Base-by-base conservation (phyloP, 1,139 yeast genomes). In the Suhomyces maxii region DNA sequence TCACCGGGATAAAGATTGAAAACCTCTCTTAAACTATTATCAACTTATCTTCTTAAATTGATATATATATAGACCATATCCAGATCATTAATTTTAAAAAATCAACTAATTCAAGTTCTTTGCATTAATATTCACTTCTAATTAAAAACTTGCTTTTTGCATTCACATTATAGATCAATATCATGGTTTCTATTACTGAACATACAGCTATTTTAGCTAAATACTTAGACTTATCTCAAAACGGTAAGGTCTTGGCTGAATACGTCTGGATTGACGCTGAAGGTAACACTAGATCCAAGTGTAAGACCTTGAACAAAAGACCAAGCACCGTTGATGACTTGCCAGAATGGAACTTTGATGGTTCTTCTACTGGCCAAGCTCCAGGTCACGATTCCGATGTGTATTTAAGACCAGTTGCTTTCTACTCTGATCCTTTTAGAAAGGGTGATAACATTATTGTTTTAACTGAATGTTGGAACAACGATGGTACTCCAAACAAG, bases 321-420 rank as follows among this genome's bases (percentile, higher is more conserved):
- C 89, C 95, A 49, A 64, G 81, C 41, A 76, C 86, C 38, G 78
- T 89, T 47, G 95, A 88, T 54, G 96, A 93, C 64, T 80, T 93
- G 59, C 97, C 98, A 58, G 97, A 91, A 73, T 93, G 99, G 99
- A 93, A 93, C 82, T 93, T 93, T 64, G 99, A 93, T 70, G 99
- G 99, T 72, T 91, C 98, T 40, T 90, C 98, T 32, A 93, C 99
- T 44, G 93, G 89, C 57, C 99, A 93, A 79, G 99, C 99, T 49
- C 97, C 98, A 63, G 99, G 99, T 59, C 85, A 88, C 70, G 93
- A 93, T 77, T 90, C 98, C 43, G 99, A 93, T 68, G 82, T 93
- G 54, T 90, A 89, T 71, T 79, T 93, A 64, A 86, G 96, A 73
- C 99, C 99, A 18, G 96, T 82, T 57, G 89, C 97, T 49, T 86